Percentiles rank a stretch among this genome's conserved stretches.
Evolutionary conservation across 345 rosid species (phyloP).

Genomic region (Nasturtium officinale): DNA sequence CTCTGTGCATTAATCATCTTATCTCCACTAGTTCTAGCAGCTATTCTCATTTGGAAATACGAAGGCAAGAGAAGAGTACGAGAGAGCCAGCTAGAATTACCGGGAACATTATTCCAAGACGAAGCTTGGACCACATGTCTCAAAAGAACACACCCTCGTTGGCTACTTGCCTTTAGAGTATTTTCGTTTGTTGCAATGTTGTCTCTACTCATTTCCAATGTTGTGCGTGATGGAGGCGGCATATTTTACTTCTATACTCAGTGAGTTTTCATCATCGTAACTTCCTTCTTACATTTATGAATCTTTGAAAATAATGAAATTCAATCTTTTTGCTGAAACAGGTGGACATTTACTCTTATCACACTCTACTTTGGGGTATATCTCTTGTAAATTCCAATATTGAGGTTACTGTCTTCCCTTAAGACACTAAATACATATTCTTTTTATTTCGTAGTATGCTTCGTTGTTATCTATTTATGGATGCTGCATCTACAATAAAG

Average conservation of each 20-base stretch:
- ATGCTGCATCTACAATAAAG: conserved; percentile 45
- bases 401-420: conserved; percentile 13
- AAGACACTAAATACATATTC: background rate
- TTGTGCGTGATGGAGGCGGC: conserved; percentile 62
- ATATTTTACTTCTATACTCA: conserved; percentile 89
- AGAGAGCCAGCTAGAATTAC: conserved; percentile 38
- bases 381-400: background rate
- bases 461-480: conserved; percentile 72
- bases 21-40: conserved; percentile 44
- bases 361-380: conserved; percentile 87
- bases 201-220: conserved; percentile 55
- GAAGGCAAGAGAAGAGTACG: conserved; percentile 52
- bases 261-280: conserved; percentile 53
- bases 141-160: conserved; percentile 61
- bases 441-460: conserved; percentile 57
- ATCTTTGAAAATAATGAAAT: conserved; percentile 16
- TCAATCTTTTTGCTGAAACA: conserved; percentile 42
- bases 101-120: conserved; percentile 56
- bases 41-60: conserved; percentile 61
- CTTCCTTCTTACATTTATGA: background rate
- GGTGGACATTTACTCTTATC: conserved; percentile 95
- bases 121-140: conserved; percentile 84
- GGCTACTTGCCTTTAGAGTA: conserved; percentile 73
- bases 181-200: conserved; percentile 60
- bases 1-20: conserved; percentile 68